Base-by-base conservation (phyloP, 495 filamentous ascomycete species). In the Annulohypoxylon bovei region DNA sequence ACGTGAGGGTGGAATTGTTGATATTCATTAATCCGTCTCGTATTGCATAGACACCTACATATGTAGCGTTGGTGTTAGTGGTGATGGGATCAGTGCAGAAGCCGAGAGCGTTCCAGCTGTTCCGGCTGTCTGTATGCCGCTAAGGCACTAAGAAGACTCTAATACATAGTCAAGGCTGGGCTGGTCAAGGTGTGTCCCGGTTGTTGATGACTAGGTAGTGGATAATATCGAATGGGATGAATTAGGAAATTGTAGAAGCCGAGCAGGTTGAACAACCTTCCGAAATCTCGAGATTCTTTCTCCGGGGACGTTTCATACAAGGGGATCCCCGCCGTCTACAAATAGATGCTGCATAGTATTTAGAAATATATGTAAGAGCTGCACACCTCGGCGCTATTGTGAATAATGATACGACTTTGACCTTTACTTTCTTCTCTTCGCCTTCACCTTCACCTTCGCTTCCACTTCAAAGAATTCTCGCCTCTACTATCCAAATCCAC, bases 71-170 rank as follows among this genome's bases (percentile, higher is more conserved):
- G 52, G 30, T 39, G 52, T 12, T 55, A 16, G 32, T 0, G 7
- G 28, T 3, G 6, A 22, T n/a, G 32, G 54, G 56, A 70, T 71
- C 46, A 40, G 62, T 56, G 42, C 62, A 71, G 68, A 57, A 56
- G 58, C 57, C 68, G 62, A 67, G 68, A 67, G 62, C 68, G 62
- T 62, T 62, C 62, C 40, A 20, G 28, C 42, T n/a, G n/a, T 56
- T 20, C 56, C 25, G 22, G 16, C 52, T 33, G 11, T 33, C 35
- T 32, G 20, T 49, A 23, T 12, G 37, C 27, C 46, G 27, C 33
- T 60, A 53, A 37, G 27, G 32, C 12, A 16, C 9, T 25, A 52
- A 28, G 14, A 28, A 30, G 25, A 27, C 25, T 30, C 22, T 14
- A n/a, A 12, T 6, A 8, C 49, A 33, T 23, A 23, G 49, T 25